Percentiles rank a stretch among this genome's conserved stretches.
Evolutionary conservation across 257 asterid genomes (phyloP).

Genomic region (Ajuga chamaepitys): DNA sequence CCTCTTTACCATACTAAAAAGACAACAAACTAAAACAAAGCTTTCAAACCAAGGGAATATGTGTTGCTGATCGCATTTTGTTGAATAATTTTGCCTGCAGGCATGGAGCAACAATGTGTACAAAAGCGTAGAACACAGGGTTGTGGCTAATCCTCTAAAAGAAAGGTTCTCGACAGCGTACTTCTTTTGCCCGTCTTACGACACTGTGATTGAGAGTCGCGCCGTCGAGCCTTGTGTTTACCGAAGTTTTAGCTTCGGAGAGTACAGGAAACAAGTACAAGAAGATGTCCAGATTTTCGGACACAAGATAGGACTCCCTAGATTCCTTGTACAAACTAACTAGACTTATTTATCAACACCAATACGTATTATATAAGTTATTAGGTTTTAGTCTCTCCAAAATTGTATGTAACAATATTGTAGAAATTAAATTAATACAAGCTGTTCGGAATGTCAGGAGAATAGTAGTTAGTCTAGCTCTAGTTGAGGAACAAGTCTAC

Average conservation of each 20-base stretch:
- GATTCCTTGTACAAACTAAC: slow-evolving; percentile 34
- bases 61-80: too few relatives aligned
- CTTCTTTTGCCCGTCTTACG: slow-evolving; percentile 78
- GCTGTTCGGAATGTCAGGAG: too few relatives aligned
- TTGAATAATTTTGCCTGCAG: too few relatives aligned
- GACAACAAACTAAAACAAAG: too few relatives aligned
- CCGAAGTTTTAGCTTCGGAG: slow-evolving; percentile 65
- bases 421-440: too few relatives aligned
- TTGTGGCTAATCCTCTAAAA: slow-evolving; percentile 51
- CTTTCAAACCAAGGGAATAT: too few relatives aligned
- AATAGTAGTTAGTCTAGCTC: background rate
- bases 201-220: slow-evolving; percentile 47
- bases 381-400: background rate
- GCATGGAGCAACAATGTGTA: slow-evolving; percentile 94
- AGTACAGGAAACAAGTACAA: slow-evolving; percentile 67
- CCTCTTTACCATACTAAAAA: too few relatives aligned
- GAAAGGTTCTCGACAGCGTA: slow-evolving; percentile 83
- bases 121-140: slow-evolving; percentile 84
- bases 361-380: too few relatives aligned
- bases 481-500: too few relatives aligned
- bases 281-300: slow-evolving; percentile 73
- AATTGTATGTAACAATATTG: background rate
- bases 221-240: slow-evolving; percentile 48
- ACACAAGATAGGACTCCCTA: slow-evolving; percentile 64
- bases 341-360: too few relatives aligned